Base-by-base conservation (phyloP, 1,284 basidiomycete species). In the Trichosporon asahii region DNA sequence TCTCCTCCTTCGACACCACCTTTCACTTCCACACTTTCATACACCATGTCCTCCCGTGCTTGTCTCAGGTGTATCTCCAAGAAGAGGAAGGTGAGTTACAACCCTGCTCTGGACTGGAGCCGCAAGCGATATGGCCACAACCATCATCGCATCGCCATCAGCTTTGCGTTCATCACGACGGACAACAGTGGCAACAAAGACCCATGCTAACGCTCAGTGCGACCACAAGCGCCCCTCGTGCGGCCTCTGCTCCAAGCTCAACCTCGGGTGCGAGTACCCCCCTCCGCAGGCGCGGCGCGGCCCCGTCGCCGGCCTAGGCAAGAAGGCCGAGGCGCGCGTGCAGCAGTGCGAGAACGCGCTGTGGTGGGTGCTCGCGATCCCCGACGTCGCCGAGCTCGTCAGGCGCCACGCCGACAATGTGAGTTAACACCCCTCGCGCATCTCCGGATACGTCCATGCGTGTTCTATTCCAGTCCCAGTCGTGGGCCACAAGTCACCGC, bases 31-130 rank as follows among this genome's bases (percentile, higher is more conserved):
- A 14, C 55, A 8, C 29, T 23, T 23, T 2, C 21, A 35, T 25
- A 23, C 14, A 37, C 12, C 18, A 69, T 69, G 68, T 65, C 66
- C 5, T 66, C 60, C 46, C 71, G 71, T 53, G 74, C 74, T 15
- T 76, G 74, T 25, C 29, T 73, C 49, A 70, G 73, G 29, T 76
- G 74, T 64, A 76, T 76, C 44, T 57, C 71, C 12, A 72, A 74
- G 61, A 76, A 76, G 55, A 63, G 73, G 9, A 67, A 72, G 21
- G 74, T 74, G 53, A 53, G 73, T 67, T n/a, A n/a, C n/a, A n/a
- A 2, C 12, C 1, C 44, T 3, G 21, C 6, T 3, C 25, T 57
- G 29, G 25, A 18, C 5, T 25, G 27, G 2, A 15, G 25, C 2
- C 3, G 27, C 6, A 9, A 27, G 25, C 14, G 9, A 4, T 27